Evolutionary conservation across 495 filamentous ascomycete genomes (phyloP), one percentile per base, ranked within the genome.

Genomic region (Lasiosphaeria ovina): DNA sequence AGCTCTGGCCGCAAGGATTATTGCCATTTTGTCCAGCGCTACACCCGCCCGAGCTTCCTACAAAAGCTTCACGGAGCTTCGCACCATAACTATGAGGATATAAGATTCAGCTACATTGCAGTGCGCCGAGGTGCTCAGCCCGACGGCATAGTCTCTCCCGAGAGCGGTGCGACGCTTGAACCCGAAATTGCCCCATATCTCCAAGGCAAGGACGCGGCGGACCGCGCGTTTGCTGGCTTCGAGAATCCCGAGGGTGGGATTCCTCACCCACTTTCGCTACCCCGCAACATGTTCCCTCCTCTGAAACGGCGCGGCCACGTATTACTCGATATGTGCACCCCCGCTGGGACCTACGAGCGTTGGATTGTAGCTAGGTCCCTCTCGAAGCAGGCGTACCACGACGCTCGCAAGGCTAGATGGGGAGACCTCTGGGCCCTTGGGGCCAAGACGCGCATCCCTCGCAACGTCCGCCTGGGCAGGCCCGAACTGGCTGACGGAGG

Each of bases 401-500:
- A 98, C 68, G 95, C 95, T 34, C 85, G 93, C 59, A 98, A 98
- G 72, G 82, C 88, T 0, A 72, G 72, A 42, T 98, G 94, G 94
- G 94, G 95, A 48, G 94, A 98, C 72, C 76, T 97, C 17, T 98
- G 94, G 94, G 92, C 92, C 6, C 78, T 98, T 3, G 95, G 93
- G 0, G 93, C 92, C 6, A 98, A 98, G 82, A 95, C 91, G 0
- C 80, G 90, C 47, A 81, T 87, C 1, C 63, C 64, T 3, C 77
- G 89, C 58, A 80, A 74, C 44, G 69, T 91, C 49, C 83, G 85
- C 35, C 76, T 91, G 3, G 87, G 88, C 57, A 63, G 64, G 57
- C 69, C 69, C 48, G 79, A 75, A 0, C 45, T 62, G 14, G 60
- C 35, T 38, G 77, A 79, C 49, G 76, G 79, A 24, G 74, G 77